Conservation (phyloP, 108 stramenopile genomes). For the Nitzschia putrida region DNA sequence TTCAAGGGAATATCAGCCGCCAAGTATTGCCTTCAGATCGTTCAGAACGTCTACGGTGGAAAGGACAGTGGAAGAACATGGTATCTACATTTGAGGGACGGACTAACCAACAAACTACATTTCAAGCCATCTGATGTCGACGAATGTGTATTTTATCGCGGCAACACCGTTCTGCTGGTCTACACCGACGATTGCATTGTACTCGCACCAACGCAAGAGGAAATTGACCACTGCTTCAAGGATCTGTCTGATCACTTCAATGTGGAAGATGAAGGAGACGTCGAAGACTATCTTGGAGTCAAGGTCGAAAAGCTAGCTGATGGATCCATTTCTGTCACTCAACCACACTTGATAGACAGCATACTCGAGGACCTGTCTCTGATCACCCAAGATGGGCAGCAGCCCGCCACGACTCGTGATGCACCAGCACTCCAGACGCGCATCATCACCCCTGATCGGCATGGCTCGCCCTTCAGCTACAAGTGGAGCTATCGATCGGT, state of each 20-base stretch:
- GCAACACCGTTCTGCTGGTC: constrained; percentile 37
- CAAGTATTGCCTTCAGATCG: constrained; percentile 9
- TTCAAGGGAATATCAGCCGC: background rate
- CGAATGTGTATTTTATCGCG: constrained; percentile 51
- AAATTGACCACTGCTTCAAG: constrained; percentile 27
- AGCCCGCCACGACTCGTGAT: background rate
- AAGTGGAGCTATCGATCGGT: constrained; percentile 9
- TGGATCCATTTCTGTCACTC: constrained; percentile 39
- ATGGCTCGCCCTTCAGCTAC: constrained; percentile 21
- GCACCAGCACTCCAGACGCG: constrained; percentile 11
- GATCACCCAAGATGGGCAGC: background rate
- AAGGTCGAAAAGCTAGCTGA: constrained; percentile 27
- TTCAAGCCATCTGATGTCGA: constrained; percentile 42
- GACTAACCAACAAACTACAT: constrained; percentile 18
- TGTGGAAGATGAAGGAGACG: constrained; percentile 42
- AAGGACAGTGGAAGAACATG: constrained; percentile 38
- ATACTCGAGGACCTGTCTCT: constrained; percentile 29
- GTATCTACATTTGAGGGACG: constrained; percentile 37
- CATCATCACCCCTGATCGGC: constrained; percentile 2
- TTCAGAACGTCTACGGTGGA: constrained; percentile 35
- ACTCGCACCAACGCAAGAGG: constrained; percentile 29
- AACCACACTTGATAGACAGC: constrained; percentile 47
- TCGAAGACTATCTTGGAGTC: constrained; percentile 52
- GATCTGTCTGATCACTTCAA: constrained; percentile 25
- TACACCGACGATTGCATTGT: constrained; percentile 57